Conservation (phyloP, 331 rosid genomes). For the Ulmus americana region DNA sequence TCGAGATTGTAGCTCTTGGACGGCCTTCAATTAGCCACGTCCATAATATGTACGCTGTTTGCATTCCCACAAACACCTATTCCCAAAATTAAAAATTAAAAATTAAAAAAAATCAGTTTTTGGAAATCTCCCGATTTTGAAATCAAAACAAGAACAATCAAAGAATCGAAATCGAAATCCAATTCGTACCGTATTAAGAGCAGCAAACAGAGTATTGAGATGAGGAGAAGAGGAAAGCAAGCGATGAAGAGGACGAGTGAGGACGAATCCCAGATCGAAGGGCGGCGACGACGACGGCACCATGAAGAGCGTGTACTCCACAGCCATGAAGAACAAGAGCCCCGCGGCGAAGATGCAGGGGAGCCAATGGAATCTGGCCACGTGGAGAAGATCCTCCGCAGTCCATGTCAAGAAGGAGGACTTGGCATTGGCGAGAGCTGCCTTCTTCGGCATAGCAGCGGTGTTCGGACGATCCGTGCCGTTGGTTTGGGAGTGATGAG, state of each 20-base stretch:
- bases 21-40: slow-evolving; percentile 84
- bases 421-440: not conserved
- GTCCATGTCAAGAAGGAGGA: slow-evolving; percentile 74
- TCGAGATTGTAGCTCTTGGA: slow-evolving; percentile 67
- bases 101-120: not conserved
- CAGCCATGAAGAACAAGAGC: slow-evolving; percentile 82
- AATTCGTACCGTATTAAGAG: slow-evolving; percentile 58
- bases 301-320: slow-evolving; percentile 91
- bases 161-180: not conserved
- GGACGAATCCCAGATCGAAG: slow-evolving; percentile 70
- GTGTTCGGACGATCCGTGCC: not conserved
- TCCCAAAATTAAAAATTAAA: not conserved
- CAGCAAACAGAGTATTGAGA: slow-evolving; percentile 63
- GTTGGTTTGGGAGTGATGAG: not conserved
- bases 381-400: slow-evolving; percentile 45
- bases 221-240: slow-evolving; percentile 52
- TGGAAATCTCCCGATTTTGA: not conserved
- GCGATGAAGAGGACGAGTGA: slow-evolving; percentile 62
- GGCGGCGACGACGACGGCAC: slow-evolving; percentile 79
- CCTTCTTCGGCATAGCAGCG: not conserved
- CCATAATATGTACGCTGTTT: slow-evolving; percentile 78
- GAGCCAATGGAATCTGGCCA: slow-evolving; percentile 67
- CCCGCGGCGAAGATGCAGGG: slow-evolving; percentile 65
- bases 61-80: slow-evolving; percentile 92
- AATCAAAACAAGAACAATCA: not conserved